Percentiles rank a stretch among this genome's conserved stretches.
Evolutionary conservation across 257 asterid genomes (phyloP).

Genomic region (Nicotiana attenuata): DNA sequence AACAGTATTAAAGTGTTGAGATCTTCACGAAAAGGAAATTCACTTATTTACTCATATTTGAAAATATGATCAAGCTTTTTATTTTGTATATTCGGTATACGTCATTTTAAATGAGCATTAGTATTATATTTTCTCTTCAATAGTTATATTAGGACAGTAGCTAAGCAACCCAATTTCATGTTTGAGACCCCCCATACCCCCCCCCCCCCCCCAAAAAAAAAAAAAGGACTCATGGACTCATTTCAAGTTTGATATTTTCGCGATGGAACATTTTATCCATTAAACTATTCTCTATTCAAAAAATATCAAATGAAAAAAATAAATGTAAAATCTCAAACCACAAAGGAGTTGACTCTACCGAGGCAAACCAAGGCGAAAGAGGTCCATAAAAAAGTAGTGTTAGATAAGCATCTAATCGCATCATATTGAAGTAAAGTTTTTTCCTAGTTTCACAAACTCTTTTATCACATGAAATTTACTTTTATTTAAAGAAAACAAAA

Average conservation of each 20-base stretch:
- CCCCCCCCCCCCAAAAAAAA: too few relatives aligned
- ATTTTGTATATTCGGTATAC: too few relatives aligned
- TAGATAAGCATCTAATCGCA: too few relatives aligned
- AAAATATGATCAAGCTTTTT: neutral
- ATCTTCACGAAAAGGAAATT: neutral
- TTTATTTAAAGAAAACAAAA: neutral
- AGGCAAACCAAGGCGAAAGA: too few relatives aligned
- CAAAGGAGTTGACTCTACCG: neutral
- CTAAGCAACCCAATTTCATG: neutral
- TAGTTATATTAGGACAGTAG: neutral
- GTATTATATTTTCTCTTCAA: neutral
- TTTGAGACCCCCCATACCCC: too few relatives aligned
- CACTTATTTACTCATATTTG: neutral
- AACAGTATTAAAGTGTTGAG: neutral
- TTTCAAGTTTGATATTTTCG: too few relatives aligned
- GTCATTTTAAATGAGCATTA: neutral
- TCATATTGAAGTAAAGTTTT: neutral
- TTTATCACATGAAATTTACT: neutral
- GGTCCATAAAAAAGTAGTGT: too few relatives aligned
- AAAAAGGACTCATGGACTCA: too few relatives aligned
- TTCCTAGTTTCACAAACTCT: neutral
- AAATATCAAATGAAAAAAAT: neutral
- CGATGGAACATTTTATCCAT: neutral
- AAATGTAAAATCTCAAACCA: neutral
- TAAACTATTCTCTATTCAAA: neutral